Base-by-base conservation (phyloP, 305 asterid genomes). In the Solanum chacoense region DNA sequence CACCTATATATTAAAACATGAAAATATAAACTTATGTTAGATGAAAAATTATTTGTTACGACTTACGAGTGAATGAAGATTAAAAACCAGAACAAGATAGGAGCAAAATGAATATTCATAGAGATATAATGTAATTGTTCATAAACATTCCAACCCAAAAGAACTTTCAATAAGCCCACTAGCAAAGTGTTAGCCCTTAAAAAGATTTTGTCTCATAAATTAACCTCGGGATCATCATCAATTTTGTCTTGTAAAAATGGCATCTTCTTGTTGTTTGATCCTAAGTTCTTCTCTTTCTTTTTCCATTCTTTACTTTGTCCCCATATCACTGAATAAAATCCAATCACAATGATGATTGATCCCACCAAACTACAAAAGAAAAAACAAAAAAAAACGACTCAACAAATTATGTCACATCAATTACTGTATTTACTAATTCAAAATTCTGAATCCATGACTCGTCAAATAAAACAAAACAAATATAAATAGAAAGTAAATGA, bases 241-340 rank as follows among this genome's bases (percentile, higher is more conserved):
- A 9, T 80, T n/a, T 74, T 55, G 63, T 55, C 38, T 85, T 65
- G 42, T 86, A 92, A 75, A 1, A 92, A 85, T 10, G 93, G 90
- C n/a, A 79, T 85, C 13, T n/a, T 88, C 29, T 88, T 87, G 31
- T 7, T 85, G 34, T 63, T 26, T 55, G 88, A 84, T 84, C 81
- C 88, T 28, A 28, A 50, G 65, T 90, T 45, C 45, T 76, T 76
- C 31, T 55, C 87, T 12, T 14, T 29, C 71, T 72, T 40, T 86
- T 87, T 13, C 76, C 87, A 72, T 85, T 90, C 93, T 40, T 87
- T 88, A 32, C 75, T 35, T 81, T 90, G 74, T 34, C 92, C 93
- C 93, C 91, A 92, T 65, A 92, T 89, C 71, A 90, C 93, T 14
- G 59, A 72, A 50, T 90, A 92, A 75, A 92, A 91, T 3, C 94